phyloP scores from a whole-genome alignment of 768 basidiomycete genomes.

The Suillus paluster region DNA sequence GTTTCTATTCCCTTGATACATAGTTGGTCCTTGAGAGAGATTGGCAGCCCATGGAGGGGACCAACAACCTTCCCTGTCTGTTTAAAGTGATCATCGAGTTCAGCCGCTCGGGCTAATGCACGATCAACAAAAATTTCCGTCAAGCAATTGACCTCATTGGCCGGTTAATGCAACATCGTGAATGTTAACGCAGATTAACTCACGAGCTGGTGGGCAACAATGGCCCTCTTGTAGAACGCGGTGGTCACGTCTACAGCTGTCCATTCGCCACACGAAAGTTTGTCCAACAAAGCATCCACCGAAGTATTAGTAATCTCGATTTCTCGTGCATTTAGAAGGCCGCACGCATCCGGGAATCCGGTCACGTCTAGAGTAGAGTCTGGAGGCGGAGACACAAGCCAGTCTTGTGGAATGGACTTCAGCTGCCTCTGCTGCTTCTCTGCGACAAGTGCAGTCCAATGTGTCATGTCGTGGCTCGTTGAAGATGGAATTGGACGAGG shows the following conservation, averaged over 20 bases:
- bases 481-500: background rate
- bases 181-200: slow-evolving; percentile 18
- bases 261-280: slow-evolving; percentile 58
- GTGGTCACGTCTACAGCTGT: slow-evolving; percentile 68
- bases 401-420: slow-evolving; percentile 64
- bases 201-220: slow-evolving; percentile 79
- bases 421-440: slow-evolving; percentile 59
- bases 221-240: slow-evolving; percentile 77
- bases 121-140: slow-evolving; percentile 74
- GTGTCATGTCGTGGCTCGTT: background rate
- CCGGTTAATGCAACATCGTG: background rate
- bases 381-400: slow-evolving; percentile 56
- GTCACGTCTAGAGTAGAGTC: slow-evolving; percentile 53
- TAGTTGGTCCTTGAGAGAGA: slow-evolving; percentile 49
- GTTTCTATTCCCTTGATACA: slow-evolving; percentile 70
- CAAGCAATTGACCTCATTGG: slow-evolving; percentile 70
- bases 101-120: too few relatives aligned
- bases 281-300: slow-evolving; percentile 51
- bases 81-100: slow-evolving; percentile 45
- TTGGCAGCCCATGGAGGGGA: slow-evolving; percentile 69
- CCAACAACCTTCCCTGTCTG: slow-evolving; percentile 68
- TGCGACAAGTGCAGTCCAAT: slow-evolving; percentile 57
- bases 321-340: slow-evolving; percentile 59
- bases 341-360: slow-evolving; percentile 55
- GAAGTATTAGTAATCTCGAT: slow-evolving; percentile 60